Evolutionary conservation across 163 green algal genomes (phyloP).

Genomic region (Prototheca wickerhamii): DNA sequence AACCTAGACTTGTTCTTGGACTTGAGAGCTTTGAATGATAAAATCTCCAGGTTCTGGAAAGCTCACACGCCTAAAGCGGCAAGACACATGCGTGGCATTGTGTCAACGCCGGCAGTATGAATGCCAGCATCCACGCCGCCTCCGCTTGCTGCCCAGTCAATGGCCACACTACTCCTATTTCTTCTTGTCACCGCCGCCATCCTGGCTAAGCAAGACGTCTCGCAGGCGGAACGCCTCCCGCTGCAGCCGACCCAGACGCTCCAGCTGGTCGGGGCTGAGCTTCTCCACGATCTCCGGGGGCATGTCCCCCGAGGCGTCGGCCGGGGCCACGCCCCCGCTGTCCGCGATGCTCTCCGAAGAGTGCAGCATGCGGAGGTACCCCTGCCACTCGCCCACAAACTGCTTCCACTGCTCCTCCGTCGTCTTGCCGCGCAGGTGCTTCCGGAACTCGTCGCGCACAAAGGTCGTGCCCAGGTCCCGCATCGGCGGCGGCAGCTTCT

Average conservation of each 20-base stretch:
- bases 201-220: background rate
- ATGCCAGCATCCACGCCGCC: no score
- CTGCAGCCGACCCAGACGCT: constrained; percentile 35
- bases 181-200: no score
- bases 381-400: constrained; percentile 60
- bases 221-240: constrained; percentile 23
- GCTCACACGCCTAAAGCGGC: no score
- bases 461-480: constrained; percentile 56
- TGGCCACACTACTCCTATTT: no score
- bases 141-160: no score
- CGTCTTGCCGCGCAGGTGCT: constrained; percentile 45
- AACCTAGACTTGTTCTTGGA: no score
- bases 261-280: constrained; percentile 45
- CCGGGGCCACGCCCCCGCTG: background rate
- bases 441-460: constrained; percentile 50
- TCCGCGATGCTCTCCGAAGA: background rate
- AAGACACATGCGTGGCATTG: no score
- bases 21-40: no score
- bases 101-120: no score
- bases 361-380: constrained; percentile 51
- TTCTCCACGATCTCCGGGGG: constrained; percentile 24
- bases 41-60: no score
- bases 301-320: constrained; percentile 25
- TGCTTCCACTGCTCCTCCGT: constrained; percentile 52
- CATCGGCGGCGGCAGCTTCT: constrained; percentile 51